Evolutionary conservation across 139 green algal species (phyloP).

Genomic region (Closterium sp.): DNA sequence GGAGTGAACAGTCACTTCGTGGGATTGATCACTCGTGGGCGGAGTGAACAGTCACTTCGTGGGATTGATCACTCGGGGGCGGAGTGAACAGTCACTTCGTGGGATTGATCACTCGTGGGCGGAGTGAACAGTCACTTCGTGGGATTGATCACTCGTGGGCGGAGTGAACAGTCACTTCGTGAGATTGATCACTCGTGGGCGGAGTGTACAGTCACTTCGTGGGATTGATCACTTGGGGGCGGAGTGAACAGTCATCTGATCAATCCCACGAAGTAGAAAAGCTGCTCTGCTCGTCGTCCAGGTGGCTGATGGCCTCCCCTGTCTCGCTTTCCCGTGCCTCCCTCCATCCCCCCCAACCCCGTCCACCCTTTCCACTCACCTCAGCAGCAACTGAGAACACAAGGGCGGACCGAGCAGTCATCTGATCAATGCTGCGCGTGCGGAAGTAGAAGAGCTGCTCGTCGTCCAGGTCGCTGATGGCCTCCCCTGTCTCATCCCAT

Average conservation of each 20-base stretch:
- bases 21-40: no score
- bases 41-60: no score
- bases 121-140: no score
- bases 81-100: no score
- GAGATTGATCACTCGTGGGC: no score
- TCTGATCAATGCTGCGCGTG: constrained; percentile 44
- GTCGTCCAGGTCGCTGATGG: constrained; percentile 94
- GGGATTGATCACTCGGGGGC: no score
- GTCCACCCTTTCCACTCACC: constrained; percentile 28
- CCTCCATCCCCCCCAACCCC: constrained; percentile 51
- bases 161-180: no score
- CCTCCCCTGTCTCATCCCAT: constrained; percentile 42
- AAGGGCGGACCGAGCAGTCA: constrained; percentile 32
- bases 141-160: no score
- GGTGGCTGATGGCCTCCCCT: constrained; percentile 89
- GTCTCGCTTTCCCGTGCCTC: constrained; percentile 69
- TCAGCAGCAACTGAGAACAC: constrained; percentile 51
- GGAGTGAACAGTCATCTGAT: constrained; percentile 12
- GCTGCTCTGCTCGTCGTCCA: constrained; percentile 91
- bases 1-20: no score
- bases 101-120: no score
- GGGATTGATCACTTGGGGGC: no score
- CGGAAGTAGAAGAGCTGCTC: constrained; percentile 98
- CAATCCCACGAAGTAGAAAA: constrained; percentile 91
- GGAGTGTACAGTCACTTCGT: no score